Percentiles rank a stretch among this genome's conserved stretches.
Evolutionary conservation across 345 rosid species (phyloP).

Genomic region (Ricinus communis): DNA sequence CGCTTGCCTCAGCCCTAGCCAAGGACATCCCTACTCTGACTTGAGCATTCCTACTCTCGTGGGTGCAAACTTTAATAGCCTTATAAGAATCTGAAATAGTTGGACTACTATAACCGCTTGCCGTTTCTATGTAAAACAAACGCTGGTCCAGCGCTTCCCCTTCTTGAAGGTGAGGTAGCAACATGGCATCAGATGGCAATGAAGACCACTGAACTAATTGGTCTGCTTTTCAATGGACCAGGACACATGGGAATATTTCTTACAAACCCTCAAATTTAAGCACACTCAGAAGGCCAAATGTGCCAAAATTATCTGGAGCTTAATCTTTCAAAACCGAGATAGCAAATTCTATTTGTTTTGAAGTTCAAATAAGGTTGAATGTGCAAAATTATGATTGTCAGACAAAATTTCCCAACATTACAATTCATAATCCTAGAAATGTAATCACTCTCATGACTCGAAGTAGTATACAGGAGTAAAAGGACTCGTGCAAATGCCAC

Average conservation of each 20-base stretch:
- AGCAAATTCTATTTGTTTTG: background rate
- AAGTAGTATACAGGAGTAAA: conserved; percentile 13
- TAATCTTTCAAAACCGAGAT: background rate
- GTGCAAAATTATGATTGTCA: background rate
- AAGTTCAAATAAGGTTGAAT: background rate
- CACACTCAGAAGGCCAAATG: background rate
- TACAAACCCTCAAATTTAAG: background rate
- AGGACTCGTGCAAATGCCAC: background rate
- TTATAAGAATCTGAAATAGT: too few relatives aligned
- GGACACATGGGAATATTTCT: background rate
- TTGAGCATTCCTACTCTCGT: too few relatives aligned
- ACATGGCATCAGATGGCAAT: too few relatives aligned
- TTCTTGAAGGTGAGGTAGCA: too few relatives aligned
- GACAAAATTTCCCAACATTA: conserved; percentile 15
- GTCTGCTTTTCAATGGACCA: too few relatives aligned
- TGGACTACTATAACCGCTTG: too few relatives aligned
- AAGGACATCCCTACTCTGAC: too few relatives aligned
- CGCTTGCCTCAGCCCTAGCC: too few relatives aligned
- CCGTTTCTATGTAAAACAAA: too few relatives aligned
- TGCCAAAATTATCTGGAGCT: background rate
- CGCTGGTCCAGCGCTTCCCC: too few relatives aligned
- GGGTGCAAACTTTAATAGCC: too few relatives aligned
- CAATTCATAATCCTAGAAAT: background rate
- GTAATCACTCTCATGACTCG: background rate
- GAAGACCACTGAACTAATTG: too few relatives aligned